Evolutionary conservation across 1,139 yeast genomes (phyloP), one percentile per base, ranked within the genome.

Genomic region (Suhomyces chickasaworum): DNA sequence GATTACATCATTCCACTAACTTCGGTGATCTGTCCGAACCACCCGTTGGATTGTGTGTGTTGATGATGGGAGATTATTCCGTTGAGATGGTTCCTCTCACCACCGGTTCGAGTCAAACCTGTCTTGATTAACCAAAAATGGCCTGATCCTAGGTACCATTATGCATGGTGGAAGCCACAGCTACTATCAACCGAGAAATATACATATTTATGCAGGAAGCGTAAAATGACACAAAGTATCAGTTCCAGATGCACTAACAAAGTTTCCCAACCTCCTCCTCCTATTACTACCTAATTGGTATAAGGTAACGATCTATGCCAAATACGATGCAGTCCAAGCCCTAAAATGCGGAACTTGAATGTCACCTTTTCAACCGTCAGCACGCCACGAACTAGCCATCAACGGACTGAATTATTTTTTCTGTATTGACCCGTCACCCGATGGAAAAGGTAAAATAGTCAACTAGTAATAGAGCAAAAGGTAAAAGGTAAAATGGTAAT

Each of bases 51-150:
- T n/a, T n/a, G n/a, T n/a, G n/a, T n/a, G n/a, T n/a, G n/a, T n/a
- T n/a, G n/a, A n/a, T n/a, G n/a, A n/a, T n/a, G n/a, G n/a, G n/a
- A n/a, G n/a, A n/a, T n/a, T 20, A 20, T 20, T 20, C 22, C 22
- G 22, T 20, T 20, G 22, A 7, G 7, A 20, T 20, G 9, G 17
- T 29, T 17, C 17, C 32, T 29, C 17, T 29, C 32, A 29, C 16
- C 37, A 20, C 30, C 37, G 29, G 25, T 23, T 16, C 37, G 29
- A 35, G 37, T 35, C 37, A 29, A 35, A 35, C 37, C 37, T 35
- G 37, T 13, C 10, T 21, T 10, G 20, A 15, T n/a, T 18, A 35
- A n/a, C 37, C 13, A 12, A 22, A 35, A 35, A 35, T 35, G 37
- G 37, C 37, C 37, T 35, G 37, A 35, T 35, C 27, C 22, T 12